Evolutionary conservation across 352 stramenopile genomes (phyloP).

Genomic region (Blastocystis sp.): DNA sequence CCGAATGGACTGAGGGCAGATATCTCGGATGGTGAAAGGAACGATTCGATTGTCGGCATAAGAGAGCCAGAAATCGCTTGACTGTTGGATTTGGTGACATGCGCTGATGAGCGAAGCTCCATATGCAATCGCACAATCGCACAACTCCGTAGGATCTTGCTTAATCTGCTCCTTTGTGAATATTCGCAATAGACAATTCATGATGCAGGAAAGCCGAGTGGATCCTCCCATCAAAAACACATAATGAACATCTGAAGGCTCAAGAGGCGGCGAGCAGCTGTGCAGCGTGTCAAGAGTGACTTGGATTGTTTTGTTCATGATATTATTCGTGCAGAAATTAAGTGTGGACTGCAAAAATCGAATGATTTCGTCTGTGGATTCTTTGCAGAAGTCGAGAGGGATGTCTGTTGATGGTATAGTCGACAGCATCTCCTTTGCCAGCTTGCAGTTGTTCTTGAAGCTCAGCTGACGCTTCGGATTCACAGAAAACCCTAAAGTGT

Average conservation of each 20-base stretch:
- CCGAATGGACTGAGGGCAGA: background rate
- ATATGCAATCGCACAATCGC: background rate
- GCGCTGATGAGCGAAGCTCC: background rate
- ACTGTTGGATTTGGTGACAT: background rate
- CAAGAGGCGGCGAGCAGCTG: background rate
- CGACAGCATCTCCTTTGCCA: background rate
- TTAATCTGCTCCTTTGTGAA: background rate
- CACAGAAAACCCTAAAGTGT: background rate
- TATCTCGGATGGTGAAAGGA: background rate
- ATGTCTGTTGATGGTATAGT: background rate
- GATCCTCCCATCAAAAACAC: constrained; percentile 56
- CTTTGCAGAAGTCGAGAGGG: background rate
- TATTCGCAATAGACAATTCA: background rate
- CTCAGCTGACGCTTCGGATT: background rate
- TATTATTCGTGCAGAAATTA: background rate
- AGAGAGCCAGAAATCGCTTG: background rate
- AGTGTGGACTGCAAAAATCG: background rate
- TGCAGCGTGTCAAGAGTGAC: background rate
- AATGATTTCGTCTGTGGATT: background rate
- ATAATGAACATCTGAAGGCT: background rate
- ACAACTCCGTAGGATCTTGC: background rate
- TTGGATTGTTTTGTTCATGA: background rate
- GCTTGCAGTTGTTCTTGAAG: background rate
- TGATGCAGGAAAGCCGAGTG: background rate
- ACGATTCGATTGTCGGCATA: background rate